Evolutionary conservation across 805 yeast genomes (phyloP).

Genomic region (Wickerhamiella azymoides): DNA sequence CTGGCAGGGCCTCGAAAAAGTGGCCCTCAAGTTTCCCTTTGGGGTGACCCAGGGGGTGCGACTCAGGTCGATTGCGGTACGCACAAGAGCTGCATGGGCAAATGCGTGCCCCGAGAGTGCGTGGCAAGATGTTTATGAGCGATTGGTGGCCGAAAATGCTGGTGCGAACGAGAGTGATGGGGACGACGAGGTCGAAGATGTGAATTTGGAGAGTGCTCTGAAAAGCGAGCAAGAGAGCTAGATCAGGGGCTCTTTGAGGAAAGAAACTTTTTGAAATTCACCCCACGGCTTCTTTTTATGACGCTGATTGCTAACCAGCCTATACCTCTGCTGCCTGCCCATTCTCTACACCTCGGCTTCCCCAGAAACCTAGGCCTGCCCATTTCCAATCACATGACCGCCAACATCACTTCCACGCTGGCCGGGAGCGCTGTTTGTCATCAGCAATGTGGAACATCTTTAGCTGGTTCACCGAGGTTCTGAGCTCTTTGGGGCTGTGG

Average conservation of each 20-base stretch:
- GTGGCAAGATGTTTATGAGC: slow-evolving; percentile 2
- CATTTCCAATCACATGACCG: not conserved
- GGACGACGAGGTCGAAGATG: no score
- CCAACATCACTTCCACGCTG: not conserved
- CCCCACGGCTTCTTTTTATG: no score
- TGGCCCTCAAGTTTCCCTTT: not conserved
- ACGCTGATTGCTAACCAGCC: no score
- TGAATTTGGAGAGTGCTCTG: no score
- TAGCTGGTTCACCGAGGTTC: slow-evolving; percentile 49
- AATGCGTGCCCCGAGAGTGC: not conserved
- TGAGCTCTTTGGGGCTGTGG: slow-evolving; percentile 69
- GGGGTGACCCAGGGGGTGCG: slow-evolving; percentile 6
- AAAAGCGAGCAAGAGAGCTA: no score
- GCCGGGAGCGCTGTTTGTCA: not conserved
- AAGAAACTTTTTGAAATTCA: no score
- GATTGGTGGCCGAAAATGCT: not conserved
- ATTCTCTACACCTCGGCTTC: no score
- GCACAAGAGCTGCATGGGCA: not conserved
- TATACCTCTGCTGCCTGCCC: no score
- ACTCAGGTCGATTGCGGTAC: slow-evolving; percentile 2
- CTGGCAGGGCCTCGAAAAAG: not conserved
- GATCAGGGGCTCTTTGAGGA: no score
- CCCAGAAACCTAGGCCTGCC: no score
- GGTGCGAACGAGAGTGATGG: no score
- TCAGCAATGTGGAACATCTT: slow-evolving; percentile 8